Evolutionary conservation across 2,329 filamentous ascomycete genomes (phyloP), one percentile per base, ranked within the genome.

Genomic region (Xylaria sp.): DNA sequence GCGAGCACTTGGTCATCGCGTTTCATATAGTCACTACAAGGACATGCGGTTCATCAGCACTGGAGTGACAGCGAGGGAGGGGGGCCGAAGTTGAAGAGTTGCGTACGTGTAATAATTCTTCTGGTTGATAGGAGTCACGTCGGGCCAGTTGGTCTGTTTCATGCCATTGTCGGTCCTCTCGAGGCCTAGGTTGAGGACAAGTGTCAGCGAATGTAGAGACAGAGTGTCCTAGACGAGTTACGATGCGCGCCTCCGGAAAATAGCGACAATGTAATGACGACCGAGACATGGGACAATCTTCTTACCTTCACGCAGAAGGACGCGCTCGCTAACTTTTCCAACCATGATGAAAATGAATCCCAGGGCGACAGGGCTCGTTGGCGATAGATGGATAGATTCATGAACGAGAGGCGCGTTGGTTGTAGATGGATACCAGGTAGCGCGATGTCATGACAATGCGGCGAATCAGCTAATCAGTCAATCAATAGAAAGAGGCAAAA

Each of bases 111-210:
- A 97, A 78, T 99, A 99, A 78, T 99, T 99, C 82, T 99, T 99
- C 78, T 99, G 95, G 76, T 99, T 99, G 79, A 99, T 99, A 72
- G 95, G 92, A 45, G 87, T 85, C 61, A 97, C 89, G 74, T 95
- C 90, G 9, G 95, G 94, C 94, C 95, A 99, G 76, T 86, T 96
- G 50, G 93, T 92, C 74, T 95, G 87, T 75, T 94, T 95, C 90
- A 99, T 94, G 79, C 94, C 94, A 86, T 99, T 99, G 82, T 99
- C 95, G 64, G 95, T 98, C 75, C 94, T 87, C 80, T 96, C 92
- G 68, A 99, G 88, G 69, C 95, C 94, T 97, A 75, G 8, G 46
- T n/a, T 17, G 37, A 46, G 51, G 53, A 33, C n/a, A 9, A 23
- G 43, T 47, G 37, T 59, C 54, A 63, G 54, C 42, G 21, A 11